Evolutionary conservation across 2,329 filamentous ascomycete species (phyloP).

Genomic region (Aspergillus vadensis): DNA sequence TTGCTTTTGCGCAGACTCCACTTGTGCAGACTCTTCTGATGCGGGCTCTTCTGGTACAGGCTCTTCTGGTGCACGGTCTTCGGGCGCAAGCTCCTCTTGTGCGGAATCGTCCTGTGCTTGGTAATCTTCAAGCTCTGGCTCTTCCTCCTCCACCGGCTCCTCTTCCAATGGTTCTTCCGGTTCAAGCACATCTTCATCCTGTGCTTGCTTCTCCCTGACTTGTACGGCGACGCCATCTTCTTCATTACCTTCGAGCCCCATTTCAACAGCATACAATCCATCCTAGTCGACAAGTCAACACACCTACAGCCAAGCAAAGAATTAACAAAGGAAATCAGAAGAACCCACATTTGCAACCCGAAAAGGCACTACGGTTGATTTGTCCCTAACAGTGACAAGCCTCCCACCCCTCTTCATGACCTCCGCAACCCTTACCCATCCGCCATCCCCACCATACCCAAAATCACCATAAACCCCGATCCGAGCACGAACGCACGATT

Average conservation of each 20-base stretch:
- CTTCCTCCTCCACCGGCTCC: background rate
- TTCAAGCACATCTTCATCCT: background rate
- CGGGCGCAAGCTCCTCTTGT: background rate
- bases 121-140: background rate
- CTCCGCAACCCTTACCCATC: conserved; percentile 61
- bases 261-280: conserved; percentile 11
- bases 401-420: conserved; percentile 58
- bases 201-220: background rate
- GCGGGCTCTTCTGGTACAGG: background rate
- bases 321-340: background rate
- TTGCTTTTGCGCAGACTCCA: background rate
- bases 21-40: background rate
- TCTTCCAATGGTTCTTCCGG: no score
- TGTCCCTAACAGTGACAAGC: background rate
- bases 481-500: conserved; percentile 71
- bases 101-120: background rate
- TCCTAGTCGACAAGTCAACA: conserved; percentile 12
- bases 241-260: background rate
- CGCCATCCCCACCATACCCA: conserved; percentile 48
- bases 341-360: conserved; percentile 39
- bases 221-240: background rate
- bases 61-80: background rate
- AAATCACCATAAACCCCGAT: conserved; percentile 80
- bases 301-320: background rate
- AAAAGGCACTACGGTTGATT: conserved; percentile 42